Evolutionary conservation across 495 filamentous ascomycete species (phyloP), one percentile per base, ranked within the genome.

Genomic region (Haplographium delicatum): DNA sequence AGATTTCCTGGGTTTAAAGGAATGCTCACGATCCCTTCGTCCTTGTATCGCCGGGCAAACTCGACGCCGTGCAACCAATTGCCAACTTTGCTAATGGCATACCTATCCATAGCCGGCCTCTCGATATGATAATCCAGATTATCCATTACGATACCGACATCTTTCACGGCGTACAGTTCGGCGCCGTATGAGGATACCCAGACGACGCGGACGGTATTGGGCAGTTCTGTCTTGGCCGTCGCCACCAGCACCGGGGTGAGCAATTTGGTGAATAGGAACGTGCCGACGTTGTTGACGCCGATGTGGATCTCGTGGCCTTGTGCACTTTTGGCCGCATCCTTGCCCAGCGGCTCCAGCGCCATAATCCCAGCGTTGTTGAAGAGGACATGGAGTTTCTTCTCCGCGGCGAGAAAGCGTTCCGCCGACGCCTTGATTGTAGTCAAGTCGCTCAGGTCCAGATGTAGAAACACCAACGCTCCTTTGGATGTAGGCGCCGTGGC

Each of bases 281-380:
- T 58, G 2, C 60, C 68, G 18, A 75, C 26, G 26, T 56, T 57
- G 60, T 74, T 75, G 1, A 61, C 59, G 25, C 68, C 69, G 3
- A 75, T 39, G 10, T 65, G 56, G 5, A 66, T 22, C 20, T 73
- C 70, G 47, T 68, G 60, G 47, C 10, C 45, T 49, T 53, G 50
- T 7, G 55, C 19, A n/a, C 23, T 44, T 19, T 41, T 44, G 1
- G 11, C n/a, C 13, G 28, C 7, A 31, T 7, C 7, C 28, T 31
- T 13, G 7, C 60, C 55, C 8, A 57, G 67, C 0, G 74, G 69
- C 9, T 70, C 51, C 0, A 68, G 76, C 4, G 37, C 43, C 78
- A 86, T 82, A 51, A 85, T 72, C 33, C 82, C 84, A 2, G 85
- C 84, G 52, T 88, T 89, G 64, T 82, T 79, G 27, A 87, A 68